Evolutionary conservation across 768 basidiomycete species (phyloP), one percentile per base, ranked within the genome.

Genomic region (Russula lepida): DNA sequence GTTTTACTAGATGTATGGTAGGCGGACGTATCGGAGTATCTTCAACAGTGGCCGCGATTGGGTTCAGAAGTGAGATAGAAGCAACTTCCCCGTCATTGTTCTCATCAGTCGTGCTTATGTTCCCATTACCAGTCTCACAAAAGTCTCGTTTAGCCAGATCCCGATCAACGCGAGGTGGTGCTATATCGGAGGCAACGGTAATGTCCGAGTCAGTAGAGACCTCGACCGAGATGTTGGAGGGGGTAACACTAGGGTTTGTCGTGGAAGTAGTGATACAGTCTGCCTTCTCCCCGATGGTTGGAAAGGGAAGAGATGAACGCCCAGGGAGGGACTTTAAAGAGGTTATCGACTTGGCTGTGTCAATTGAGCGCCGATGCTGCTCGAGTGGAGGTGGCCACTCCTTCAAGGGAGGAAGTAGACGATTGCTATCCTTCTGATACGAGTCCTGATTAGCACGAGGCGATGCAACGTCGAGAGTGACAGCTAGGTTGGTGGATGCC

Each of bases 31-130:
- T 85, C 7, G 85, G 83, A 27, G 83, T 79, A 28, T 77, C 71
- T 70, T 74, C 75, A 32, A 79, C 73, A 3, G 72, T 69, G 79
- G 81, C 54, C 74, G 73, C 60, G 0, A 88, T 87, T 30, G 86
- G 87, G 0, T 88, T 87, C 25, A 86, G 87, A 15, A 86, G 83
- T 51, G 89, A 89, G 68, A 88, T 79, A 74, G 92, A 93, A 30
- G 89, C 91, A 48, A 92, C 91, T 74, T 90, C 90, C 78, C 81
- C 76, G 66, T 86, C 86, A 63, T 71, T 71, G 47, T 32, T 64
- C 37, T 66, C 67, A 54, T 68, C 65, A 28, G 67, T 57, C 27
- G 69, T 68, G 55, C 51, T 67, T 62, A 69, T 68, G 62, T 71
- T 72, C 47, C 71, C 70, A 58, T 76, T 77, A 56, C 71, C 70